Evolutionary conservation across 2,329 filamentous ascomycete species (phyloP).

Genomic region (Rhytidhysteron rufulum): DNA sequence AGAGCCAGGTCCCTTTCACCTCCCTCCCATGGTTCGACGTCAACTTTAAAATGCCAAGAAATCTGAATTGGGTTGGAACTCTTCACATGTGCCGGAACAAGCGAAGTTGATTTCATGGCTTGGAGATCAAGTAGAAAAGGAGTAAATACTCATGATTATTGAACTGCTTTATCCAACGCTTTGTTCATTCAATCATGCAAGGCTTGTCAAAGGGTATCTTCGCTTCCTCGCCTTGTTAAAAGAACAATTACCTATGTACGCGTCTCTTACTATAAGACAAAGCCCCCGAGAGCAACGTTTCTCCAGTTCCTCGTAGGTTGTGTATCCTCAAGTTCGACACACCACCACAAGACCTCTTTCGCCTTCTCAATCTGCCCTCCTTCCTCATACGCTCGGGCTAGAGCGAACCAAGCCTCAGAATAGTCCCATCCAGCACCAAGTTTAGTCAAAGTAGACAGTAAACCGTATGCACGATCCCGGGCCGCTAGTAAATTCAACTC

Average conservation of each 20-base stretch:
- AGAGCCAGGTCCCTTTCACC: no score
- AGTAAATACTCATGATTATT: no score
- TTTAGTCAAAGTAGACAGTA: constrained; percentile 80
- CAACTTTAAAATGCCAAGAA: no score
- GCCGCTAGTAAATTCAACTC: constrained; percentile 81
- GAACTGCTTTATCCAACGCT: background rate
- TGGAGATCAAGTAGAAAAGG: no score
- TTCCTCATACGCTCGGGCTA: constrained; percentile 84
- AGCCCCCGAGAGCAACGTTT: constrained; percentile 49
- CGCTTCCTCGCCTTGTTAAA: background rate
- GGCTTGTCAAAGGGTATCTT: constrained; percentile 1
- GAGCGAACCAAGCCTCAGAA: constrained; percentile 86
- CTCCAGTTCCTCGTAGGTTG: constrained; percentile 76
- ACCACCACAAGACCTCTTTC: constrained; percentile 95
- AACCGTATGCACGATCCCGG: constrained; percentile 79
- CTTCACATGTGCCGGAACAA: no score
- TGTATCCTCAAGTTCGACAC: constrained; percentile 87
- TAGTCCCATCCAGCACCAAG: constrained; percentile 85
- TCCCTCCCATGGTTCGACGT: no score
- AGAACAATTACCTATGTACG: background rate
- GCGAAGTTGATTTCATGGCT: no score
- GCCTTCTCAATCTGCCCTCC: constrained; percentile 82
- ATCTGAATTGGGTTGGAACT: no score
- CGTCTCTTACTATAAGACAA: constrained; percentile 21
- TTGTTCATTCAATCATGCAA: constrained; percentile 1